Conservation (phyloP, 371 early-diverging fungal genomes). For the Circinella minor region DNA sequence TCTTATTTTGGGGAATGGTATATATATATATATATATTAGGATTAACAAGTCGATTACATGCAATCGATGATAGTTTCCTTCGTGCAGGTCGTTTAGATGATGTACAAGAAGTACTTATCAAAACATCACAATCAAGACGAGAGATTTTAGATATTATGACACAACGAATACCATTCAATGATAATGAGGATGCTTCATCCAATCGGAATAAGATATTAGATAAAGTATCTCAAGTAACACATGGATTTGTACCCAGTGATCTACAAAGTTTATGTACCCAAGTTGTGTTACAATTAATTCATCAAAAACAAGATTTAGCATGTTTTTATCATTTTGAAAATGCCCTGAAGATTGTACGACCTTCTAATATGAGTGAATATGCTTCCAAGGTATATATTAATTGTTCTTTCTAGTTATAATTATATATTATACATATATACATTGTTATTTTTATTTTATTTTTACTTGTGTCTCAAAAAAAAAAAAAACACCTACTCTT, state of each 20-base stretch:
- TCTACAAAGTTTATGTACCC: constrained; percentile 68
- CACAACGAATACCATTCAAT: constrained; percentile 40
- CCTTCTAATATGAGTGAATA: constrained; percentile 69
- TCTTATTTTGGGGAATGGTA: too few species aligned
- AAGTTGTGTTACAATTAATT: constrained; percentile 52
- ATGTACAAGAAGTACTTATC: constrained; percentile 49
- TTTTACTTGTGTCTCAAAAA: too few species aligned
- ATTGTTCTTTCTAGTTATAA: not conserved
- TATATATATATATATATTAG: constrained; percentile 9
- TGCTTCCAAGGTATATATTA: constrained; percentile 45
- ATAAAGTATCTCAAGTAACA: constrained; percentile 86
- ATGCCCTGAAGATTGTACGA: constrained; percentile 46
- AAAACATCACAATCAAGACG: constrained; percentile 53
- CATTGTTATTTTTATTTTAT: not conserved
- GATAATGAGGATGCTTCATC: constrained; percentile 33
- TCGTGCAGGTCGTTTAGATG: constrained; percentile 66
- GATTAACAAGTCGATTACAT: constrained; percentile 60
- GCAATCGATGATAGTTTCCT: constrained; percentile 57
- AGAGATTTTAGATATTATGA: constrained; percentile 47
- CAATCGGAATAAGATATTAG: constrained; percentile 60
- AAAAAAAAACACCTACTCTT: not conserved
- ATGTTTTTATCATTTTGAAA: constrained; percentile 40
- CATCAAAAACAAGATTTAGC: constrained; percentile 19
- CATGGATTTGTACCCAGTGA: constrained; percentile 92
- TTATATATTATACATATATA: constrained; percentile 11